phyloP scores from a whole-genome alignment of 2,329 filamentous ascomycete species.

The Talaromyces amestolkiae region DNA sequence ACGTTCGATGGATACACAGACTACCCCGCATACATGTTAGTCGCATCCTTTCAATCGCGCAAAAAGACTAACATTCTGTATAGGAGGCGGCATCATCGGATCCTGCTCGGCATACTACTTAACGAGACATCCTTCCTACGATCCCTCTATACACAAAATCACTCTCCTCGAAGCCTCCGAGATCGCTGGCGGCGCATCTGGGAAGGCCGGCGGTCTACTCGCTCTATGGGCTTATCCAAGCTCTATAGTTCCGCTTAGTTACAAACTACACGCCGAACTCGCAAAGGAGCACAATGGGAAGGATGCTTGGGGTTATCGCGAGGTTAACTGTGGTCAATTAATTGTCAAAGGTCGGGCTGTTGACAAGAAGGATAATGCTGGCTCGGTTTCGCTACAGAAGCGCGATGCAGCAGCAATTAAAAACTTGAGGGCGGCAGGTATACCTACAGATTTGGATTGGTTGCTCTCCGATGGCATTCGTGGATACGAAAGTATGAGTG shows the following conservation, averaged over 20 bases:
- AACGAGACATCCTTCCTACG: conserved; percentile 78
- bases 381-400: conserved; percentile 55
- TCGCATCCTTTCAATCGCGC: conserved; percentile 13
- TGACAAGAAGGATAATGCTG: conserved; percentile 32
- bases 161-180: conserved; percentile 82
- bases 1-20: conserved; percentile 7
- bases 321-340: conserved; percentile 69
- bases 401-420: conserved; percentile 51
- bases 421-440: conserved; percentile 55
- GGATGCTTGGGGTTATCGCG: conserved; percentile 81
- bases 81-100: conserved; percentile 90
- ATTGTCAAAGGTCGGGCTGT: conserved; percentile 50
- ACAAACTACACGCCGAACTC: conserved; percentile 75
- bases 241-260: conserved; percentile 81
- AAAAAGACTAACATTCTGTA: conserved; percentile 20
- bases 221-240: conserved; percentile 88
- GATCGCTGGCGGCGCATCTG: conserved; percentile 87
- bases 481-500: conserved; percentile 81
- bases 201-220: conserved; percentile 88
- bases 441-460: conserved; percentile 84
- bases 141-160: conserved; percentile 71
- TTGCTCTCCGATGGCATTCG: conserved; percentile 65
- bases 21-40: conserved; percentile 13
- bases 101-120: conserved; percentile 88
- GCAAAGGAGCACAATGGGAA: conserved; percentile 79